Percentiles rank a stretch among this genome's conserved stretches.
These are phyloP conservation scores for Talaromyces sp. DNA, from an alignment of 2,329 filamentous ascomycete genomes.

Conservation along the genomic window DNA sequence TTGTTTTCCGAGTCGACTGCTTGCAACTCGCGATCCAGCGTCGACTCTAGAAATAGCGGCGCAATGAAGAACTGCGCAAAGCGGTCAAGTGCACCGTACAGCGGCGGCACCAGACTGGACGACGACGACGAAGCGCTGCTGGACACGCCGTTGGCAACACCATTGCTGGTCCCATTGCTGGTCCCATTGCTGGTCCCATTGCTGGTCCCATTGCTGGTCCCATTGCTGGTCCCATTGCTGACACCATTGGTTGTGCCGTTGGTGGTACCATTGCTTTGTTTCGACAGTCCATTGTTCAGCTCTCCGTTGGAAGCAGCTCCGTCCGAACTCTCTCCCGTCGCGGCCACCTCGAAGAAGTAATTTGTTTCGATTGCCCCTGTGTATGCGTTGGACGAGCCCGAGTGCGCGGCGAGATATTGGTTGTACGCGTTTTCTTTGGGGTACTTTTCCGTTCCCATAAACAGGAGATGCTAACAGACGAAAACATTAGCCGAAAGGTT, in stretches of 20 bases:
- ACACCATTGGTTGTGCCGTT: conserved; percentile 9
- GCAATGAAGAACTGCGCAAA: conserved; percentile 93
- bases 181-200: conserved; percentile 1
- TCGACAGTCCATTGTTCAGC: neutral
- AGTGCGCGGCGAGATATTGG: conserved; percentile 83
- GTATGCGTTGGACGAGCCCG: conserved; percentile 90
- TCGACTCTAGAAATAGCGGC: conserved; percentile 77
- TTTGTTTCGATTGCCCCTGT: conserved; percentile 92
- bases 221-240: conserved; percentile 7
- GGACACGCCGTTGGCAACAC: conserved; percentile 13
- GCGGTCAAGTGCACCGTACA: conserved; percentile 79
- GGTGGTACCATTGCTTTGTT: conserved; percentile 4
- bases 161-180: conserved; percentile 13
- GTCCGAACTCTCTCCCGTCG: conserved; percentile 53
- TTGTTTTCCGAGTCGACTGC: conserved; percentile 96
- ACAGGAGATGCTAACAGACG: conserved; percentile 64
- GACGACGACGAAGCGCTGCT: conserved; percentile 15
- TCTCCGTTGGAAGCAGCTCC: conserved; percentile 21
- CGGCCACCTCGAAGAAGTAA: conserved; percentile 94
- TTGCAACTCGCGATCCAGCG: conserved; percentile 76
- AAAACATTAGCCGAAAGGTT: neutral
- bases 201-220: conserved; percentile 10
- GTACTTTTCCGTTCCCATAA: conserved; percentile 99
- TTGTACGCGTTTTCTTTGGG: conserved; percentile 94
- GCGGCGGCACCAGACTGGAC: conserved; percentile 42